Evolutionary conservation across 2,329 filamentous ascomycete genomes (phyloP).

Genomic region (Xylaria sp.): DNA sequence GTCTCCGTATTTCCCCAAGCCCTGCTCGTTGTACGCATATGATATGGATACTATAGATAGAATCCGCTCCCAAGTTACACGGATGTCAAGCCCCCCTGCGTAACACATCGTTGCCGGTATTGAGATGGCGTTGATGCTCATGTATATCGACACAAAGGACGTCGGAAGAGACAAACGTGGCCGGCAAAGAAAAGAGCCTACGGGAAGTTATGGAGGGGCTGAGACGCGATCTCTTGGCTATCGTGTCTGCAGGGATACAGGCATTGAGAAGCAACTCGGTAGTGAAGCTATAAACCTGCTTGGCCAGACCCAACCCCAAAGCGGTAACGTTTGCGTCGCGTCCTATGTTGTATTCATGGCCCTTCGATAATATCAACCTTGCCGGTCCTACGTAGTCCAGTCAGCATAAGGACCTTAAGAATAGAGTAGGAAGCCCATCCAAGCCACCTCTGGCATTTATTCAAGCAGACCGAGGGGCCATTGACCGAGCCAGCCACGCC

Average conservation of each 20-base stretch:
- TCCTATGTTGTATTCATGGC: neutral
- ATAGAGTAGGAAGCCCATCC: constrained; percentile 12
- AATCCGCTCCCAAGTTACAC: neutral
- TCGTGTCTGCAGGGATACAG: neutral
- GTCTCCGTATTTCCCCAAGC: neutral
- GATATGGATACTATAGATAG: neutral
- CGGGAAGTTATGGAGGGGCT: neutral
- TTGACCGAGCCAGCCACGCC: constrained; percentile 16
- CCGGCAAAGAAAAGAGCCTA: neutral
- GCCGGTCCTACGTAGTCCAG: neutral
- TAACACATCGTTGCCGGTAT: neutral
- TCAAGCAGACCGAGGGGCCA: neutral
- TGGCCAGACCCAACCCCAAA: neutral
- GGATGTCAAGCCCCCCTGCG: neutral
- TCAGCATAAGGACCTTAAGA: neutral
- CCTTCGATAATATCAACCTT: neutral
- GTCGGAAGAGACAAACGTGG: too few species aligned
- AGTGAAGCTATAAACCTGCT: neutral
- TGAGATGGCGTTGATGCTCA: too few species aligned
- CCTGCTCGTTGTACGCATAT: neutral
- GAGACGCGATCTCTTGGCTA: neutral
- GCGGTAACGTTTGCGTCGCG: neutral
- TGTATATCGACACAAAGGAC: neutral
- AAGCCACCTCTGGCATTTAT: constrained; percentile 15
- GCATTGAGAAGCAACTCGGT: neutral